Evolutionary conservation across 495 filamentous ascomycete genomes (phyloP), one percentile per base, ranked within the genome.

Genomic region (Hypoxylon intermedium): DNA sequence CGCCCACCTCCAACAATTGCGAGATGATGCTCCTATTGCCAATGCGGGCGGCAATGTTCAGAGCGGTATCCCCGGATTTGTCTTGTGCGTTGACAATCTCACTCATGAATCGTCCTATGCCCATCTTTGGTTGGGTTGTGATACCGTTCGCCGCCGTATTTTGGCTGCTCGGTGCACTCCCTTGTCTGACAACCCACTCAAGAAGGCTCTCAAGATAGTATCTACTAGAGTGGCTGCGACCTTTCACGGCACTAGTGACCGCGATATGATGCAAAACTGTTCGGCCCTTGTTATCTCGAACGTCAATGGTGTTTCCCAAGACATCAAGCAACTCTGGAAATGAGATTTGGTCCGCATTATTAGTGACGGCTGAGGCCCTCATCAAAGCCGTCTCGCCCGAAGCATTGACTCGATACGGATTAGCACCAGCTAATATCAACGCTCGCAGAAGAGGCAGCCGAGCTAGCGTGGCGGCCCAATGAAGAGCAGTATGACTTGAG

Each of bases 401-500:
- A 34, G 85, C 82, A 63, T 98, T 98, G 4, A 94, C 85, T 20
- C 95, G 87, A 60, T 83, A 89, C 24, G 97, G 93, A 66, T 83
- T 93, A 0, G 92, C 91, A 3, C 94, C 94, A 38, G 85, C 87
- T 5, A 83, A 78, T 58, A 98, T 88, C 0, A 98, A 80, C 1
- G 91, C 85, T 49, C 89, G 82, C 31, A 97, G 73, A 5, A 97
- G 79, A 7, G 88, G 82, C 68, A 93, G 84, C 16, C 91, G 87
- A n/a, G 90, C 91, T 41, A 98, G 81, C 33, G 93, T 96, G 7
- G 94, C 92, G n/a, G 93, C 94, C 94, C 94, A 98, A 67, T 97
- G 93, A 24, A 98, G 79, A 18, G 94, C 90, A 50, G 89, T 97
- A 70, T 96, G 92, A 18, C 86, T 85, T 49, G 89, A 89, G 4